phyloP scores from a whole-genome alignment of 768 basidiomycete genomes.

The Lactarius hatsudake region DNA sequence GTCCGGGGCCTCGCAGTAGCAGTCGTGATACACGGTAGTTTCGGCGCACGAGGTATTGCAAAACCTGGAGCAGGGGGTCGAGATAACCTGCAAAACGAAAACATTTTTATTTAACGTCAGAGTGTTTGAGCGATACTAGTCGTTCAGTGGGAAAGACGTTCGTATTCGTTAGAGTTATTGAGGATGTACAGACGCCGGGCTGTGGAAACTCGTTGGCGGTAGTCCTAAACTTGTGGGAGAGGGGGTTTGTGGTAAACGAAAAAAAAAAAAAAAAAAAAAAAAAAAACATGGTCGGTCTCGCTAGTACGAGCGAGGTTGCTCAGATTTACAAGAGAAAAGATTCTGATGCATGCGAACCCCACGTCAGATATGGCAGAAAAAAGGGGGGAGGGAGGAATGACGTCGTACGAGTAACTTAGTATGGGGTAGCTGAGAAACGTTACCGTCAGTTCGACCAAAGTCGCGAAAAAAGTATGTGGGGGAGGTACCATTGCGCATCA shows the following conservation, averaged over 20 bases:
- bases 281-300: not conserved
- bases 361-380: not conserved
- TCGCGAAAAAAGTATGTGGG: not conserved
- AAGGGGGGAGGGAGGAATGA: too few species aligned
- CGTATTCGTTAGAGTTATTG: not conserved
- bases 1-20: not conserved
- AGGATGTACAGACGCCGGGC: not conserved
- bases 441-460: not conserved
- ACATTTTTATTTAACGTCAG: not conserved
- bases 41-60: not conserved
- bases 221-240: not conserved
- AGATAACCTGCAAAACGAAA: slow-evolving; percentile 1
- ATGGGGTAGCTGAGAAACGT: not conserved
- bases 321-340: not conserved
- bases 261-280: too few species aligned
- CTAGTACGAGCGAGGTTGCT: slow-evolving; percentile 5
- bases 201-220: not conserved
- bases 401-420: slow-evolving; percentile 5
- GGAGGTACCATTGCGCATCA: slow-evolving; percentile 1
- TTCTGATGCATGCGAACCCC: not conserved
- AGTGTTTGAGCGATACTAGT: not conserved
- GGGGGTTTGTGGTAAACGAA: not conserved
- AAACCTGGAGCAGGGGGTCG: slow-evolving; percentile 5
- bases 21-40: not conserved
- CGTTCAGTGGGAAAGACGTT: not conserved